Base-by-base conservation (phyloP, 2,329 filamentous ascomycete species). In the Fusarium sp. region DNA sequence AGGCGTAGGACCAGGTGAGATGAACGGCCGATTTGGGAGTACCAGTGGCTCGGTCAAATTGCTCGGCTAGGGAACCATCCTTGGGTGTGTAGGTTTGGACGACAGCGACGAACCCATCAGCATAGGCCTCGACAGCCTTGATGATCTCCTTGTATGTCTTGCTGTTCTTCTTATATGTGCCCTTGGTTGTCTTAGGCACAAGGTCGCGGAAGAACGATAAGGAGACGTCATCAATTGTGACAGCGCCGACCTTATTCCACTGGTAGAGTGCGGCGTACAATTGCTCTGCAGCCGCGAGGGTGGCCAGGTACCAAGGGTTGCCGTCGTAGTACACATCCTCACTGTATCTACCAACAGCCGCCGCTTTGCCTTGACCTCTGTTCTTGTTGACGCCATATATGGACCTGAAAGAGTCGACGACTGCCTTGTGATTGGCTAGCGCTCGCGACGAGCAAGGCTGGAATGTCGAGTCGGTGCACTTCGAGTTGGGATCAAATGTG, bases 251-350 rank as follows among this genome's bases (percentile, higher is more conserved):
- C 25, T 81, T 80, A 58, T 90, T 82, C 90, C 90, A 94, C 54
- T 90, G 88, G 70, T 90, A 89, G 0, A 93, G 75, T 0, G 92
- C 90, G 71, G 91, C 88, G 76, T 93, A 94, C 3, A 95, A 84
- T 74, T 91, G 89, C 79, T 94, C 92, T 5, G 91, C 92, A 2
- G 91, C 91, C 2, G 90, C 91, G 25, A 92, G 83, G 5, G 90
- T 94, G 74, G 85, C 85, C 16, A 94, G 83, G 73, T 92, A 91
- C 92, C 92, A 94, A 3, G 92, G 91, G 76, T 94, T 93, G 2
- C 91, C 91, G 58, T 87, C 87, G 76, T 90, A 90, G 79, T 93
- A 94, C 2, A 82, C 79, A 74, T 95, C 91, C 77, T 91, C 90
- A 0, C 88, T 80, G 74, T 92, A 92, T 56, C 90, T 82, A 45